Conservation (phyloP, 208 protist species). For the Leptomonas pyrrhocoris region DNA sequence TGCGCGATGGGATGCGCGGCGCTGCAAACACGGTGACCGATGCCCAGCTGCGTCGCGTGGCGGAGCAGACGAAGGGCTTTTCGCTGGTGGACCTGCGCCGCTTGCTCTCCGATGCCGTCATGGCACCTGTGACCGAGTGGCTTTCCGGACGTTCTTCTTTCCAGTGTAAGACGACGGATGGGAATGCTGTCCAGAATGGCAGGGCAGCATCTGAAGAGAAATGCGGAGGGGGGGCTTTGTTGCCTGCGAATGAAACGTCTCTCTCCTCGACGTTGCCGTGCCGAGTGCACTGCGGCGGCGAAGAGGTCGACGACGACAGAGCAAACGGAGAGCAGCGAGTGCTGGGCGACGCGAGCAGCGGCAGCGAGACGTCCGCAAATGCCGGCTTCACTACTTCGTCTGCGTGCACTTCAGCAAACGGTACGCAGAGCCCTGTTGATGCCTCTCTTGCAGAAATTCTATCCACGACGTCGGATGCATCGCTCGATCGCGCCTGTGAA, state of each 20-base stretch:
- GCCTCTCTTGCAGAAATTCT: no score
- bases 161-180: neutral
- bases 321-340: neutral
- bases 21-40: constrained; percentile 46
- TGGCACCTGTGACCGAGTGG: constrained; percentile 91
- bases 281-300: neutral
- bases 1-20: constrained; percentile 36
- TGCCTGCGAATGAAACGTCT: no score
- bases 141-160: constrained; percentile 59
- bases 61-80: constrained; percentile 67
- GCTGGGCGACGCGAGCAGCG: constrained; percentile 2
- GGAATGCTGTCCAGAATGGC: no score
- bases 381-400: neutral
- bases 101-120: constrained; percentile 91
- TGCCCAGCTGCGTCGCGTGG: constrained; percentile 48
- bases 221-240: no score
- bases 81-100: constrained; percentile 94
- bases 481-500: neutral
- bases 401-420: neutral
- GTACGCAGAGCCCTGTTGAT: neutral
- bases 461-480: neutral
- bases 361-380: neutral
- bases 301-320: neutral
- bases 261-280: neutral
- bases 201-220: no score